Base-by-base conservation (phyloP, 805 yeast genomes). In the Spathaspora arborariae region DNA sequence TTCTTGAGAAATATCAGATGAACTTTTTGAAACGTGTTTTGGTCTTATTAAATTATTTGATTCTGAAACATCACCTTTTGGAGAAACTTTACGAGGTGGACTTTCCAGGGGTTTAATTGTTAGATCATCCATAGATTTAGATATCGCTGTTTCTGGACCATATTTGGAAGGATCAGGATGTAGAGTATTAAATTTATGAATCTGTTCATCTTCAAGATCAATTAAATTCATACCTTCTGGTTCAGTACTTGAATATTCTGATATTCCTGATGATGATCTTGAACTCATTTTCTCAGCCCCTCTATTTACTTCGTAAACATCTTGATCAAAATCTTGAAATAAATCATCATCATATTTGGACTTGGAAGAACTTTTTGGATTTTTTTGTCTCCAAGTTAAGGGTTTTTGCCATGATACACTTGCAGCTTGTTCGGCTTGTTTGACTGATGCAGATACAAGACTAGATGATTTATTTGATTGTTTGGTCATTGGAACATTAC, bases 271-370 rank as follows among this genome's bases (percentile, higher is more conserved):
- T 16, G 51, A 49, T 8, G 47, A 36, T 26, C 49, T 27, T 20
- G 51, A 49, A 30, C 26, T 30, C 40, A 35, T 11, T 10, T 33
- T 21, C n/a, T 19, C 44, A 13, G 13, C 13, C 3, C 27, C 27
- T 24, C 10, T 24, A 30, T 15, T 15, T 30, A 30, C 35, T 20
- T 20, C 24, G 8, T 15, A 27, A 13, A 24, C 21, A 5, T 62
- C 69, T 50, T 72, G 75, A 53, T 71, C 75, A 39, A 70, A 70
- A 49, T 70, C 75, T 24, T 59, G 62, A 49, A 72, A 72, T 37
- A 60, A 49, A 19, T 58, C 61, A 26, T 57, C 57, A 10, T 58
- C 60, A 13, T 6, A 10, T 27, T 40, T 44, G n/a, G 44, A 40
- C 26, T 22, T 45, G 20, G 48, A 26, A 30, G 22, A 20, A 11